These are phyloP conservation scores for Botrytis deweyae DNA, from an alignment of 2,329 filamentous ascomycete genomes.

Conservation along the genomic window DNA sequence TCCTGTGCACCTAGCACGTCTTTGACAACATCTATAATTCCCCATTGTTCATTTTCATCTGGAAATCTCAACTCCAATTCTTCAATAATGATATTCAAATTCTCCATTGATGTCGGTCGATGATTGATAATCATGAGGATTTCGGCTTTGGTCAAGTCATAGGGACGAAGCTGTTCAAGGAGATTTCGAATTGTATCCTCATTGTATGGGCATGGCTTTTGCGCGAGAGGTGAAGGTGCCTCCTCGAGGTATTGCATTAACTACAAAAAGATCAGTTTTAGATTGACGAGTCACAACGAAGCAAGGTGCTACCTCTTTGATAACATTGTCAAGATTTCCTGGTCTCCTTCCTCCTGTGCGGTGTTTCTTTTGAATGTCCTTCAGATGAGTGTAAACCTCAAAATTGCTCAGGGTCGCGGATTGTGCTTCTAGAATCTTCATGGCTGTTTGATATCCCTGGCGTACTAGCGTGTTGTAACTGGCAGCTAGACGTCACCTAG, in stretches of 20 bases:
- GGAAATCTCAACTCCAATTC: constrained; percentile 62
- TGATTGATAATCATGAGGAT: constrained; percentile 68
- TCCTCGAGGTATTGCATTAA: constrained; percentile 60
- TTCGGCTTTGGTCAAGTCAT: constrained; percentile 65
- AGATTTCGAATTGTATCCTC: constrained; percentile 53
- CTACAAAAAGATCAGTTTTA: constrained; percentile 41
- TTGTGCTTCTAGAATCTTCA: constrained; percentile 73
- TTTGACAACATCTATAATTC: constrained; percentile 56
- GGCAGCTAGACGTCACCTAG: neutral
- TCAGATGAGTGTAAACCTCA: constrained; percentile 68
- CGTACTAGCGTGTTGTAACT: neutral
- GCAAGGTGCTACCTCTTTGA: constrained; percentile 57
- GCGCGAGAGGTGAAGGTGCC: constrained; percentile 53
- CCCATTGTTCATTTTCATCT: constrained; percentile 54
- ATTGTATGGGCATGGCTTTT: constrained; percentile 45
- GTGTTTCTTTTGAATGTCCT: constrained; percentile 48
- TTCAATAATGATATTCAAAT: constrained; percentile 63
- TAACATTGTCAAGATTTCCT: constrained; percentile 46
- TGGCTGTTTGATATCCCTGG: constrained; percentile 8
- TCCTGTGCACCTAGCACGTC: constrained; percentile 53
- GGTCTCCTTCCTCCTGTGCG: constrained; percentile 21
- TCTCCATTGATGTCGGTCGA: constrained; percentile 55
- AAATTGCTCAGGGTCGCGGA: constrained; percentile 69
- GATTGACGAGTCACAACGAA: no score
- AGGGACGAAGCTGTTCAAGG: constrained; percentile 54